A percentile compares a stretch with the other conserved stretches of the same genome.
Evolutionary conservation across 306 rosid species (phyloP).

Genomic region (Castanopsis chinensis): DNA sequence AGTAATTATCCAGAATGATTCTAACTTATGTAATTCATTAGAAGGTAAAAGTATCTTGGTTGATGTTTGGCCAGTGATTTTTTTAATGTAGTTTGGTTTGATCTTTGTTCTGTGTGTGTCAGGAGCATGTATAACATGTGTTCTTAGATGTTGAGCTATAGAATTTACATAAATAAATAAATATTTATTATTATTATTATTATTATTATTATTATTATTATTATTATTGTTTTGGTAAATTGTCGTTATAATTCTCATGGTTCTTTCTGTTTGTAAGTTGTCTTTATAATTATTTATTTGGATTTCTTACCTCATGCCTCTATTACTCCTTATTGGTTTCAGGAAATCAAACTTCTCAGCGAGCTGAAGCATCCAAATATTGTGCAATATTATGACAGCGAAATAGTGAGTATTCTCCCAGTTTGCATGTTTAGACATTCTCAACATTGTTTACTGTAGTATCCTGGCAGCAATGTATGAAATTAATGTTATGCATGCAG

Average conservation of each 20-base stretch:
- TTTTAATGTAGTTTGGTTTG: too few species aligned
- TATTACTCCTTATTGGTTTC: conserved; percentile 21
- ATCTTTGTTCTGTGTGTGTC: too few species aligned
- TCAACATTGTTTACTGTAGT: neutral
- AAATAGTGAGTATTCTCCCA: too few species aligned
- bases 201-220: too few species aligned
- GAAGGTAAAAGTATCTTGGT: too few species aligned
- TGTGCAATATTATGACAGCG: too few species aligned
- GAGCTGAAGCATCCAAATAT: conserved; percentile 28
- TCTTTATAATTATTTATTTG: neutral
- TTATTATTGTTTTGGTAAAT: neutral
- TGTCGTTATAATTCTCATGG: neutral
- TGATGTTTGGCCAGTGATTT: too few species aligned
- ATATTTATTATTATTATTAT: neutral
- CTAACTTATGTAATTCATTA: neutral
- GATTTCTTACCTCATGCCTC: conserved; percentile 12
- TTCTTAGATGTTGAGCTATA: neutral
- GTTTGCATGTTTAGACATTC: too few species aligned
- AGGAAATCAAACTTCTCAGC: conserved; percentile 94
- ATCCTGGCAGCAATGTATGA: neutral
- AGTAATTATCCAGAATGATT: neutral
- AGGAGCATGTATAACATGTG: too few species aligned
- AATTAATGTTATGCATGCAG: conserved; percentile 42
- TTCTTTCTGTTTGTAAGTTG: neutral
- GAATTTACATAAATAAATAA: neutral